A percentile compares a stretch with the other conserved stretches of the same genome.
These are phyloP conservation scores for Earliella scabrosa DNA, from an alignment of 1,284 basidiomycete genomes.

Conservation along the genomic window DNA sequence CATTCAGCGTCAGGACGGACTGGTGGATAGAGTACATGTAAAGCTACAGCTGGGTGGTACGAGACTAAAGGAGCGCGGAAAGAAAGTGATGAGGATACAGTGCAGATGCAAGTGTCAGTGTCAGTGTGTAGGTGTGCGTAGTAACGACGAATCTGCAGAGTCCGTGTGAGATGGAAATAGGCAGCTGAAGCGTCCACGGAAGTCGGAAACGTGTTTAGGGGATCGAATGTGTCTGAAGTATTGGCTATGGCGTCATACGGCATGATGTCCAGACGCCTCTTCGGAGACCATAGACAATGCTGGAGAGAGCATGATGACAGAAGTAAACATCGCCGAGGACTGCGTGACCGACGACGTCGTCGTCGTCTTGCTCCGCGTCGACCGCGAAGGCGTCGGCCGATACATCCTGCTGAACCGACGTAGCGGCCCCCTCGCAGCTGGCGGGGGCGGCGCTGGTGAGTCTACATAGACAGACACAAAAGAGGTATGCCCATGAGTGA, in stretches of 20 bases:
- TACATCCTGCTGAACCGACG: slow-evolving; percentile 18
- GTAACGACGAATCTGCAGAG: too few species aligned
- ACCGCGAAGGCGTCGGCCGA: slow-evolving; percentile 18
- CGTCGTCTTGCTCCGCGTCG: slow-evolving; percentile 22
- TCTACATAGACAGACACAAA: neutral
- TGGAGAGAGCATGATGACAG: slow-evolving; percentile 24
- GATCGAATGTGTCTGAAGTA: too few species aligned
- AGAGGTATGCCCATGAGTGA: neutral
- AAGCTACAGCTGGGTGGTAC: too few species aligned
- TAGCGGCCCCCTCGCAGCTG: slow-evolving; percentile 2
- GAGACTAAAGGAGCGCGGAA: too few species aligned
- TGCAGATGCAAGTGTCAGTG: too few species aligned
- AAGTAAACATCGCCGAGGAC: slow-evolving; percentile 27
- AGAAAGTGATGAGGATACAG: too few species aligned
- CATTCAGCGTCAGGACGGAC: too few species aligned
- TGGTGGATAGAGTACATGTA: too few species aligned
- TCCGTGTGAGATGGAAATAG: too few species aligned
- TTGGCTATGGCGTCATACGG: neutral
- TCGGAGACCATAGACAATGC: slow-evolving; percentile 23
- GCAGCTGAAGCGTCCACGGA: too few species aligned
- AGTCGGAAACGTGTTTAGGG: too few species aligned
- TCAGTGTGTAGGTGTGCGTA: too few species aligned
- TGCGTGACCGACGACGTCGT: slow-evolving; percentile 21
- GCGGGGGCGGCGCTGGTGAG: neutral
- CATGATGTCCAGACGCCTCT: slow-evolving; percentile 4